Evolutionary conservation across 495 filamentous ascomycete species (phyloP), one percentile per base, ranked within the genome.

Genomic region (Aspergillus mulundensis): DNA sequence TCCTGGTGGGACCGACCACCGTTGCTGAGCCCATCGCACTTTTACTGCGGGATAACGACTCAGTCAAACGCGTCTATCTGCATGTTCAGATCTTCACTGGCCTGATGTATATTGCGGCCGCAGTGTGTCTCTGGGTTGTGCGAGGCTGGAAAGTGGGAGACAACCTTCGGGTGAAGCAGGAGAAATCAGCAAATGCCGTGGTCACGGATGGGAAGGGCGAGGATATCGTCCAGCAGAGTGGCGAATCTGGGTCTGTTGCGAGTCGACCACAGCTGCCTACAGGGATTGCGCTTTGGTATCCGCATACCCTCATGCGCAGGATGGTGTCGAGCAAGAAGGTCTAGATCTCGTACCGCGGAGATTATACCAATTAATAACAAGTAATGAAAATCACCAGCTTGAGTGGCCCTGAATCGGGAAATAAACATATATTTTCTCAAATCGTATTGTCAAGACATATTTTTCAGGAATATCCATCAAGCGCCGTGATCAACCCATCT

Each of bases 1-100:
- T 81, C 7, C 75, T 94, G 12, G 84, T 87, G 30, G 62, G 90
- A 8, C 90, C 90, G 1, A 81, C 82, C 7, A 92, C 88, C 0
- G 79, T 91, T 55, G 81, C 86, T 34, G 89, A 94, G 60, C 79
- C 85, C 0, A 91, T 92, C 64, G 88, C 77, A 1, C 73, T 94
- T n/a, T 74, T 84, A 53, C 79, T 94, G 53, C 72, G 81, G 52
- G 70, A 73, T 23, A 58, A 78, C 19, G 42, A 55, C 36, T 72
- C 70, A 2, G 63, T 63, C 3, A 68, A 73, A 5, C 58, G 61
- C 20, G 73, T 70, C 15, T 89, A 87, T 61, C 71, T 86, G 1
- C 75, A 79, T 21, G 81, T 86, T 5, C 86, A 89, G 64, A 67
- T 88, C 18, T 89, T 86, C 58, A 79, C 83, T 0, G 86, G 84